A percentile compares a stretch with the other conserved stretches of the same genome.
Evolutionary conservation across 441 rosid species (phyloP).

Genomic region (Populus hybrid): DNA sequence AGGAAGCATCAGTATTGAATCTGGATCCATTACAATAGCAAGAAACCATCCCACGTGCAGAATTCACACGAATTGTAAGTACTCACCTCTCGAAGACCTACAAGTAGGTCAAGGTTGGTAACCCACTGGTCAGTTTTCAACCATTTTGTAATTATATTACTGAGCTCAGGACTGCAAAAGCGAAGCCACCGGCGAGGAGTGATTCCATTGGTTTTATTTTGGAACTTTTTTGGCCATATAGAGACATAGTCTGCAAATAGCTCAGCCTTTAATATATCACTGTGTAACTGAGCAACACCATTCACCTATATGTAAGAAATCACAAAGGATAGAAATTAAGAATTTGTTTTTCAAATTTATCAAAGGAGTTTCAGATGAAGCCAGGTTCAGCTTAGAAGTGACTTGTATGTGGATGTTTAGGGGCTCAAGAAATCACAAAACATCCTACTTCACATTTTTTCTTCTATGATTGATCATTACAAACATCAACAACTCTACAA

Average conservation of each 20-base stretch:
- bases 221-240: slow-evolving; percentile 91
- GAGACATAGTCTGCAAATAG: slow-evolving; percentile 93
- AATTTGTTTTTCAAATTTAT: no score
- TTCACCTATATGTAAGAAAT: slow-evolving; percentile 60
- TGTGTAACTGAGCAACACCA: slow-evolving; percentile 98
- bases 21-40: not conserved
- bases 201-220: slow-evolving; percentile 95
- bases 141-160: slow-evolving; percentile 90
- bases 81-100: slow-evolving; percentile 80
- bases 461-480: no score
- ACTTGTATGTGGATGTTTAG: not conserved
- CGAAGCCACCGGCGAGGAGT: slow-evolving; percentile 97
- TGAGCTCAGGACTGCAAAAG: slow-evolving; percentile 95
- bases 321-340: not conserved
- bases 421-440: not conserved
- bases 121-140: slow-evolving; percentile 89
- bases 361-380: not conserved
- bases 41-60: not conserved
- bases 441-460: not conserved
- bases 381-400: not conserved
- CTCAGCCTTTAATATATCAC: slow-evolving; percentile 89
- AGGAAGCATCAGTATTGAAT: slow-evolving; percentile 27
- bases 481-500: no score
- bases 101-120: slow-evolving; percentile 82
- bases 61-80: slow-evolving; percentile 4